phyloP scores from a whole-genome alignment of 441 rosid genomes.

The Populus tomentosa region DNA sequence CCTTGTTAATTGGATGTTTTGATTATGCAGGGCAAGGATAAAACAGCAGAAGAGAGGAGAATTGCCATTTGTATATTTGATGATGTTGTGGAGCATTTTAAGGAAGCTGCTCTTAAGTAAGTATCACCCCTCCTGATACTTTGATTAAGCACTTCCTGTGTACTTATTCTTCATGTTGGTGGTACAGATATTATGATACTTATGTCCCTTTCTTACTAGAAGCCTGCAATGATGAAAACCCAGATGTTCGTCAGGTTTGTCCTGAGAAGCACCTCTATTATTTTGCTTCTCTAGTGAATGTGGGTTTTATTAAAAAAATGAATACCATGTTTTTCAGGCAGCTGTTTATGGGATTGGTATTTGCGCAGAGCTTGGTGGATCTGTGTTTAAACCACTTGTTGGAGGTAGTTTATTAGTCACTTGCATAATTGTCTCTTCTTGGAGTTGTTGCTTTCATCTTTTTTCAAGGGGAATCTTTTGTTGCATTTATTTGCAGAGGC shows the following conservation, averaged over 20 bases:
- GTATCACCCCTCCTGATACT: slow-evolving; percentile 1
- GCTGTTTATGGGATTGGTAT: slow-evolving; percentile 99
- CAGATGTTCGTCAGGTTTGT: slow-evolving; percentile 96
- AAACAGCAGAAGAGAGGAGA: slow-evolving; percentile 99
- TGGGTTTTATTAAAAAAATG: neutral
- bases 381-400: slow-evolving; percentile 86
- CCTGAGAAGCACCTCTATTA: neutral
- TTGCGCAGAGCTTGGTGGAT: slow-evolving; percentile 94
- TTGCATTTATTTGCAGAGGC: slow-evolving; percentile 57
- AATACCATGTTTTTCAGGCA: slow-evolving; percentile 47
- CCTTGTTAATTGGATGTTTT: neutral
- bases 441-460: neutral
- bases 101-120: slow-evolving; percentile 89
- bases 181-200: slow-evolving; percentile 80
- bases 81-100: slow-evolving; percentile 98
- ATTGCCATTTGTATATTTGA: slow-evolving; percentile 98
- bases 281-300: neutral
- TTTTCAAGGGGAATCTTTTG: neutral
- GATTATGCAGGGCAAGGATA: slow-evolving; percentile 77
- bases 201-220: slow-evolving; percentile 93
- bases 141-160: slow-evolving; percentile 17
- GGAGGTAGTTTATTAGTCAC: slow-evolving; percentile 53
- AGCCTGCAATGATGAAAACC: slow-evolving; percentile 92
- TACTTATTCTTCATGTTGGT: slow-evolving; percentile 9
- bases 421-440: neutral